Evolutionary conservation across 768 basidiomycete genomes (phyloP).

Genomic region (Rhodosporidiobolus odoratus): DNA sequence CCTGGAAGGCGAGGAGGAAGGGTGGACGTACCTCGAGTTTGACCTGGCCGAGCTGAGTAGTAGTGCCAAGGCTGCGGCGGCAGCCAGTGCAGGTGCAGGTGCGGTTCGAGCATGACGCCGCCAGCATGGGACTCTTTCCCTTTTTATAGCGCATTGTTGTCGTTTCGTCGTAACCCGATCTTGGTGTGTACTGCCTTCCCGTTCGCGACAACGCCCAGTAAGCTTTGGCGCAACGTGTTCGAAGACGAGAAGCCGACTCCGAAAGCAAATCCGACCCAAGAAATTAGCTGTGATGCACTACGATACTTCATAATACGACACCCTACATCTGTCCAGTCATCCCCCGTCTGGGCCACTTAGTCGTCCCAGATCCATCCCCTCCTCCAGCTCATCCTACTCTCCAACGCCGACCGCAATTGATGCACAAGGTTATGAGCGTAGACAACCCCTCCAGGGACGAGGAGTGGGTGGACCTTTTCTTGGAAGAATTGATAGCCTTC

Average conservation of each 20-base stretch:
- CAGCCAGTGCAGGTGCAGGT: not conserved
- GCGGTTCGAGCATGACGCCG: too few species aligned
- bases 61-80: not conserved
- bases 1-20: not conserved
- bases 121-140: too few species aligned
- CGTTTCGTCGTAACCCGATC: too few species aligned
- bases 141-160: too few species aligned
- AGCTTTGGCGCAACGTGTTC: too few species aligned
- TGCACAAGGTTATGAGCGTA: conserved; percentile 35
- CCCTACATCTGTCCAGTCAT: too few species aligned
- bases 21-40: not conserved
- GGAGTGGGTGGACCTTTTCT: conserved; percentile 36
- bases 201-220: too few species aligned
- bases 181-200: too few species aligned
- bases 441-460: conserved; percentile 30
- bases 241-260: too few species aligned
- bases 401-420: conserved; percentile 32
- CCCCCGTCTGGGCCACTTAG: not conserved
- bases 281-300: too few species aligned
- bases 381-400: conserved; percentile 20
- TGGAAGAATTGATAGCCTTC: conserved; percentile 38
- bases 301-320: too few species aligned
- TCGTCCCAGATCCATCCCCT: conserved; percentile 25
- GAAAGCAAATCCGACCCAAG: too few species aligned
- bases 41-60: not conserved